These are phyloP conservation scores for Kernera saxatilis DNA, from an alignment of 345 rosid genomes.

Conservation along the genomic window DNA sequence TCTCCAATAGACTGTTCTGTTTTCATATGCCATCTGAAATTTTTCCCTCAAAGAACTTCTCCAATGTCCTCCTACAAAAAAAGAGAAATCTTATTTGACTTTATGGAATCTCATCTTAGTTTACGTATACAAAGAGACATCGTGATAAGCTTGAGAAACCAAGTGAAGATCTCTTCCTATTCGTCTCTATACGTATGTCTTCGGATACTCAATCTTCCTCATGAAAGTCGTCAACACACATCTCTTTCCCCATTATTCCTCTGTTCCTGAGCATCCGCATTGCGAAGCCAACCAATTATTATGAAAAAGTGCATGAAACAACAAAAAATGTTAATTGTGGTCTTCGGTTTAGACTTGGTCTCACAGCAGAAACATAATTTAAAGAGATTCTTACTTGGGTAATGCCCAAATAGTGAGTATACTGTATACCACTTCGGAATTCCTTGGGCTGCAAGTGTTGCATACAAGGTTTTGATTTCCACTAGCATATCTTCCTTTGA, in stretches of 20 bases:
- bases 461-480: slow-evolving; percentile 44
- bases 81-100: background rate
- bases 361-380: background rate
- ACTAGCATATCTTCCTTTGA: slow-evolving; percentile 60
- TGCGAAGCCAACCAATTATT: slow-evolving; percentile 52
- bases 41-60: too few relatives aligned
- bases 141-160: background rate
- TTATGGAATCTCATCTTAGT: background rate
- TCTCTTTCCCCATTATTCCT: slow-evolving; percentile 50
- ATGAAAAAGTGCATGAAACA: slow-evolving; percentile 11
- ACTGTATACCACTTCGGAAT: slow-evolving; percentile 57
- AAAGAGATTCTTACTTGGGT: slow-evolving; percentile 41
- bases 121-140: background rate
- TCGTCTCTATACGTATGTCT: slow-evolving; percentile 44
- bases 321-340: too few relatives aligned
- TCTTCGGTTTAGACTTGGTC: too few relatives aligned
- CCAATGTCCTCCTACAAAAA: too few relatives aligned
- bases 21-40: too few relatives aligned
- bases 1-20: too few relatives aligned
- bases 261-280: slow-evolving; percentile 24
- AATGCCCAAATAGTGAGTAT: slow-evolving; percentile 37
- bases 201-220: slow-evolving; percentile 5
- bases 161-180: slow-evolving; percentile 36
- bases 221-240: slow-evolving; percentile 3
- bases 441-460: slow-evolving; percentile 45